Percentiles rank a stretch among this genome's conserved stretches.
These are phyloP conservation scores for Neurospora sp. DNA, from an alignment of 2,329 filamentous ascomycete genomes.

Conservation along the genomic window DNA sequence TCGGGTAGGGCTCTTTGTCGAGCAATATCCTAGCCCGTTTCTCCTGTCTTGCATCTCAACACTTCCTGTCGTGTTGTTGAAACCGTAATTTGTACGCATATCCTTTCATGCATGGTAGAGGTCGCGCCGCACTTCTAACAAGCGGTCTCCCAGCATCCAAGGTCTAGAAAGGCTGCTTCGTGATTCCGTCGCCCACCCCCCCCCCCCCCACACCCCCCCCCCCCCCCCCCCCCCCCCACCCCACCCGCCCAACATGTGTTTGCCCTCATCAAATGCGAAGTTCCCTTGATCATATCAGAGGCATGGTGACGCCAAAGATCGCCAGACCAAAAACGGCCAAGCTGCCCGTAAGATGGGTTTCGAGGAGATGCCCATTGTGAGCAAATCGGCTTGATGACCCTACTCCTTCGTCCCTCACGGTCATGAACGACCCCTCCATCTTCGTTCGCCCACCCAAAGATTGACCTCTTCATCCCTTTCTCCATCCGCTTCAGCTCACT, in stretches of 20 bases:
- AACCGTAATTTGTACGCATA: not conserved
- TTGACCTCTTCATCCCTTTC: not conserved
- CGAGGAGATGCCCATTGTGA: not conserved
- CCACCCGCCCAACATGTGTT: not conserved
- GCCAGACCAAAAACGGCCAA: not conserved
- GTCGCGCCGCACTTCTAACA: not conserved
- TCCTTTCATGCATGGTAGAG: not conserved
- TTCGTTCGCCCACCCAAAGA: slow-evolving; percentile 18
- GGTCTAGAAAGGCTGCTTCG: not conserved
- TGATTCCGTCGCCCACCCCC: not conserved
- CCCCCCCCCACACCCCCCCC: not conserved
- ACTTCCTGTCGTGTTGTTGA: slow-evolving; percentile 4
- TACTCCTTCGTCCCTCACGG: not conserved
- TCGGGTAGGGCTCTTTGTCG: not conserved
- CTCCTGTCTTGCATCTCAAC: not conserved
- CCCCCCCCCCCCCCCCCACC: not conserved
- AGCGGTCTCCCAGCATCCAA: not conserved
- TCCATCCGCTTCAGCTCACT: slow-evolving; percentile 7
- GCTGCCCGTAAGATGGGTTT: not conserved
- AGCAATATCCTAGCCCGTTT: not conserved
- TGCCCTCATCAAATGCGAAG: not conserved
- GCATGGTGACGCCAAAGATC: not conserved
- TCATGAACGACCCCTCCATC: slow-evolving; percentile 23
- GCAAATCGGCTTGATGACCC: not conserved
- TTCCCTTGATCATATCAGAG: not conserved